Evolutionary conservation across 108 stramenopile genomes (phyloP).

Genomic region (Nitzschia sp.): DNA sequence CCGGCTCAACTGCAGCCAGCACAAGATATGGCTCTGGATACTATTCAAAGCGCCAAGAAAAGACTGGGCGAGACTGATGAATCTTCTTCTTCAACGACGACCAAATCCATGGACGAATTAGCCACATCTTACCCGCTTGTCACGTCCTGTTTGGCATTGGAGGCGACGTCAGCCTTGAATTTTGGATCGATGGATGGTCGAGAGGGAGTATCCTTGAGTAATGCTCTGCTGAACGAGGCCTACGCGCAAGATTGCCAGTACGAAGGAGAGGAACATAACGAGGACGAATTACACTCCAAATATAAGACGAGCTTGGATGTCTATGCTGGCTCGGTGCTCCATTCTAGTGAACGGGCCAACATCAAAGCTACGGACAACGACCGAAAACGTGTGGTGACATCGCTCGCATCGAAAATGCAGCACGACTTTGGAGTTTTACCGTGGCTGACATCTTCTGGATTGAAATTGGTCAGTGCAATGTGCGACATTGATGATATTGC

Average conservation of each 20-base stretch:
- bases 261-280: conserved; percentile 2
- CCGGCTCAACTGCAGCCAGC: conserved; percentile 40
- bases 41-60: conserved; percentile 38
- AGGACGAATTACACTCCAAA: conserved; percentile 27
- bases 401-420: conserved; percentile 48
- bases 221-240: conserved; percentile 64
- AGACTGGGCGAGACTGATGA: conserved; percentile 24
- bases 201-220: conserved; percentile 24
- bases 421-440: conserved; percentile 58
- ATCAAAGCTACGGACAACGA: conserved; percentile 65
- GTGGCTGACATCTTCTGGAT: conserved; percentile 45
- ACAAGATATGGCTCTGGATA: conserved; percentile 49
- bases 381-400: conserved; percentile 56
- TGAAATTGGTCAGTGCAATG: conserved; percentile 61
- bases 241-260: conserved; percentile 37
- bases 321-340: conserved; percentile 60
- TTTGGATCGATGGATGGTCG: conserved; percentile 4
- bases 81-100: conserved; percentile 8
- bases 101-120: conserved; percentile 33
- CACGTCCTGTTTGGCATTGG: conserved; percentile 59
- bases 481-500: conserved; percentile 82
- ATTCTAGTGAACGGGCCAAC: conserved; percentile 61
- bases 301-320: conserved; percentile 68
- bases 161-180: conserved; percentile 41
- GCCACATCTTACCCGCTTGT: conserved; percentile 66